Evolutionary conservation across 2,329 filamentous ascomycete species (phyloP).

Genomic region (Chrysosporium keratinophilum): DNA sequence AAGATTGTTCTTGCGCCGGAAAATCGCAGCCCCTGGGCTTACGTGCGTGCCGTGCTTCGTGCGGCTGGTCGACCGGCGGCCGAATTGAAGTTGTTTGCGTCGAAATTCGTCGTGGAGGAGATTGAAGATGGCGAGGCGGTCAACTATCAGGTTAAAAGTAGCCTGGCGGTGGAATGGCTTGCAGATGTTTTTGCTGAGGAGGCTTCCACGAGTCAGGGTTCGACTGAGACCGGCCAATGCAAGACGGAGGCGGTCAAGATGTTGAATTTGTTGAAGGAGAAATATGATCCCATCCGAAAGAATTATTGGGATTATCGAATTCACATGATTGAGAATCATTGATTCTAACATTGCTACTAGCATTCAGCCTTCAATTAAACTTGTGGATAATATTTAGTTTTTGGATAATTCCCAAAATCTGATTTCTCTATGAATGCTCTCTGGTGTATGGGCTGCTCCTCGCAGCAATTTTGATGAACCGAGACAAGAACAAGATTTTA

Average conservation of each 20-base stretch:
- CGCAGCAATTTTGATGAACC: too few species aligned
- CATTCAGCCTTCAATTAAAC: neutral
- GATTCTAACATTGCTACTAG: neutral
- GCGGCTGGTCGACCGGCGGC: constrained; percentile 48
- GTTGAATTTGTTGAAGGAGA: constrained; percentile 62
- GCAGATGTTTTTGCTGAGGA: constrained; percentile 37
- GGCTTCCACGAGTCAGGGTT: constrained; percentile 36
- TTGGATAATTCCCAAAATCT: neutral
- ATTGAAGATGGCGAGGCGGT: constrained; percentile 22
- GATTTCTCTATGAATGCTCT: neutral
- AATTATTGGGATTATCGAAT: constrained; percentile 86
- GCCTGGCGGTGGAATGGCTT: constrained; percentile 47
- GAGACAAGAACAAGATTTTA: neutral
- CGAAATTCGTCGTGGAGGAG: constrained; percentile 43
- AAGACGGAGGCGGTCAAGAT: constrained; percentile 54
- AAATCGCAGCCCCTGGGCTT: constrained; percentile 93
- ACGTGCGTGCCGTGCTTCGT: constrained; percentile 63
- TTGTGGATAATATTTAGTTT: neutral
- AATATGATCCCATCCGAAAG: constrained; percentile 81
- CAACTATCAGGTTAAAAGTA: constrained; percentile 45
- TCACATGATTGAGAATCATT: constrained; percentile 18
- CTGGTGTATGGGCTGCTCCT: neutral
- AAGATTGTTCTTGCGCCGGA: constrained; percentile 74
- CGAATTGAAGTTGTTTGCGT: constrained; percentile 45
- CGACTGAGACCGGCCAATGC: constrained; percentile 28